Conservation (phyloP, 2,329 filamentous ascomycete species). For the Aspergillus sp. region DNA sequence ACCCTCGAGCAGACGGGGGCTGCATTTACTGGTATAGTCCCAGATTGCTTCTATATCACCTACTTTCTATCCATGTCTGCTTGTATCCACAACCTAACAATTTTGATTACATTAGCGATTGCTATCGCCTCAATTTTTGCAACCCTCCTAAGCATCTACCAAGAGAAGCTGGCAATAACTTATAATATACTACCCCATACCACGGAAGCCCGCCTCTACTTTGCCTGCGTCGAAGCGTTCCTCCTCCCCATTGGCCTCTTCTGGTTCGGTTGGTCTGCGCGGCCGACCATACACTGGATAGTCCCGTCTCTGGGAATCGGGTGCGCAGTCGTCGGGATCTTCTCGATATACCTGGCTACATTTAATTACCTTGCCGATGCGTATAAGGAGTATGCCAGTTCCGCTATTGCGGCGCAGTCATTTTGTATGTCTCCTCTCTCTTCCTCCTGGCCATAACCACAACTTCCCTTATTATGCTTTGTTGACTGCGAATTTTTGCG, state of each 20-base stretch:
- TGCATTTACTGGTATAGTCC: slow-evolving; percentile 62
- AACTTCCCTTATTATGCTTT: neutral
- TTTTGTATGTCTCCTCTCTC: slow-evolving; percentile 60
- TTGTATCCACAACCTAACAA: too few species aligned
- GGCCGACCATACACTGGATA: slow-evolving; percentile 69
- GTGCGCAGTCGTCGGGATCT: slow-evolving; percentile 82
- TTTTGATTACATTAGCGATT: slow-evolving; percentile 56
- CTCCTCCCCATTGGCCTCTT: slow-evolving; percentile 81
- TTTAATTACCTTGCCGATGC: slow-evolving; percentile 93
- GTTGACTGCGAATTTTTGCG: neutral
- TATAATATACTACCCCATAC: slow-evolving; percentile 26
- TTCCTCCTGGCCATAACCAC: neutral
- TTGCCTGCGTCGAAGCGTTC: slow-evolving; percentile 74
- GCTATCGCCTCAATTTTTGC: slow-evolving; percentile 68
- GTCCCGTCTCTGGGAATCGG: slow-evolving; percentile 70
- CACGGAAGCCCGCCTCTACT: slow-evolving; percentile 82
- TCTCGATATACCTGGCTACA: slow-evolving; percentile 80
- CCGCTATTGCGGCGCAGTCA: slow-evolving; percentile 81
- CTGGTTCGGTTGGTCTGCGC: slow-evolving; percentile 76
- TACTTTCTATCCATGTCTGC: too few species aligned
- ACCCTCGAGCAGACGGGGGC: slow-evolving; percentile 68
- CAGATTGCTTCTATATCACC: too few species aligned
- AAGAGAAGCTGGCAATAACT: slow-evolving; percentile 67
- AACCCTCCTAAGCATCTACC: slow-evolving; percentile 70
- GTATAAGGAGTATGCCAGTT: slow-evolving; percentile 83